Evolutionary conservation across 1,139 yeast genomes (phyloP).

Genomic region (Saccharomyces pastorianus): DNA sequence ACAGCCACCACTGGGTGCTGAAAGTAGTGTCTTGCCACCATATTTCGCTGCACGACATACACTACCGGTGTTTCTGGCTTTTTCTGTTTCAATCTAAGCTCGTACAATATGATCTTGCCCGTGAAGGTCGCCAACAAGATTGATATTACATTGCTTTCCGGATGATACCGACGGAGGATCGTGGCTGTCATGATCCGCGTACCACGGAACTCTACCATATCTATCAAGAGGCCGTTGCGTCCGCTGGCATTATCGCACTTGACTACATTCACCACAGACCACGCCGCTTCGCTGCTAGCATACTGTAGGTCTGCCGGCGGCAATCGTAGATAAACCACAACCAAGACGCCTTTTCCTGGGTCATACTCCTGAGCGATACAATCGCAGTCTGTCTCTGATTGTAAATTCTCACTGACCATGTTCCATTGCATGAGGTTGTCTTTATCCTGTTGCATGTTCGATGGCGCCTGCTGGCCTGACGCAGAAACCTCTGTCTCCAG

Average conservation of each 20-base stretch:
- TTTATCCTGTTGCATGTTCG: background rate
- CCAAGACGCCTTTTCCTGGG: background rate
- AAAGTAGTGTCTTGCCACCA: conserved; percentile 17
- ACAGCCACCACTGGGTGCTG: conserved; percentile 5
- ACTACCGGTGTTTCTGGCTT: background rate
- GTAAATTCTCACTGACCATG: background rate
- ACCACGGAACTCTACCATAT: background rate
- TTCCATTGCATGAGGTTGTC: background rate
- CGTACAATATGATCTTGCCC: conserved; percentile 24
- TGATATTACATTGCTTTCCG: background rate
- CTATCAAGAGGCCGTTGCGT: background rate
- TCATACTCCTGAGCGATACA: background rate
- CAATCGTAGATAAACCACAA: background rate
- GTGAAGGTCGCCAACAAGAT: conserved; percentile 11
- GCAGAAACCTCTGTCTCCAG: background rate
- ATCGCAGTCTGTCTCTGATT: background rate
- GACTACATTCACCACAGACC: background rate
- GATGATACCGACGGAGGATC: background rate
- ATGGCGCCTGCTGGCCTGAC: background rate
- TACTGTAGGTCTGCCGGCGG: background rate
- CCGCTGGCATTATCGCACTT: background rate
- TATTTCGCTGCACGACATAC: conserved; percentile 15
- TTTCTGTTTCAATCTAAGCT: conserved; percentile 8
- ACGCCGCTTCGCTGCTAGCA: background rate
- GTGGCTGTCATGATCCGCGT: background rate